phyloP scores from a whole-genome alignment of 139 green algal genomes.

The Chlorella vulgaris region DNA sequence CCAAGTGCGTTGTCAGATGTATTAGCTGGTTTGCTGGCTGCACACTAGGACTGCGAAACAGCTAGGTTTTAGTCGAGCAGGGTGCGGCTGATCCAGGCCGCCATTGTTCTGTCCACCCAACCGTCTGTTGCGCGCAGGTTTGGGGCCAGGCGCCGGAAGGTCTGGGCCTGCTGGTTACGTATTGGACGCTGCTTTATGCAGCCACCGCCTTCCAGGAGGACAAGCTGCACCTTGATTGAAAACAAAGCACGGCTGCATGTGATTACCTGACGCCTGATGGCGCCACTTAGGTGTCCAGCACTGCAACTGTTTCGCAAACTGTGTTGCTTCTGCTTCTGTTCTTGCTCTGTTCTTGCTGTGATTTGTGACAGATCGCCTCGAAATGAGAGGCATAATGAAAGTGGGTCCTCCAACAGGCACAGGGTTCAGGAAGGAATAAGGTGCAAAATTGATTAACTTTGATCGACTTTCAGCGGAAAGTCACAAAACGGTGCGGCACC shows the following conservation, averaged over 20 bases:
- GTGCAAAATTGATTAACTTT: no score
- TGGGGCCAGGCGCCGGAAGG: conserved; percentile 29
- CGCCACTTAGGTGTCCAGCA: not conserved
- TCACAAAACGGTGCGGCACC: no score
- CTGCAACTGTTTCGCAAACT: not conserved
- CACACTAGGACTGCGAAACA: no score
- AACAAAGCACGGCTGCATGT: not conserved
- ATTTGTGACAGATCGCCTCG: no score
- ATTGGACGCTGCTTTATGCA: conserved; percentile 71
- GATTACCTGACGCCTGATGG: not conserved
- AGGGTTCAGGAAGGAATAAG: no score
- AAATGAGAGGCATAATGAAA: no score
- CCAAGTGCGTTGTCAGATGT: no score
- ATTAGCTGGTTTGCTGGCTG: no score
- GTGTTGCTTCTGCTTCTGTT: not conserved
- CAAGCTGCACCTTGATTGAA: conserved; percentile 25
- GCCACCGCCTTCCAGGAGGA: conserved; percentile 61
- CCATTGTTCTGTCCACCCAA: not conserved
- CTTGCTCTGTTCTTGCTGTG: not conserved
- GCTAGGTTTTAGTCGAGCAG: no score
- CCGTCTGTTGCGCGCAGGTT: not conserved
- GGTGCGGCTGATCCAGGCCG: no score
- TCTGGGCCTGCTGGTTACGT: conserved; percentile 42
- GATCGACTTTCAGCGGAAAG: no score
- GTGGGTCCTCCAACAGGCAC: no score